phyloP scores from a whole-genome alignment of 75 land plant species.

The Pinus albicaulis region DNA sequence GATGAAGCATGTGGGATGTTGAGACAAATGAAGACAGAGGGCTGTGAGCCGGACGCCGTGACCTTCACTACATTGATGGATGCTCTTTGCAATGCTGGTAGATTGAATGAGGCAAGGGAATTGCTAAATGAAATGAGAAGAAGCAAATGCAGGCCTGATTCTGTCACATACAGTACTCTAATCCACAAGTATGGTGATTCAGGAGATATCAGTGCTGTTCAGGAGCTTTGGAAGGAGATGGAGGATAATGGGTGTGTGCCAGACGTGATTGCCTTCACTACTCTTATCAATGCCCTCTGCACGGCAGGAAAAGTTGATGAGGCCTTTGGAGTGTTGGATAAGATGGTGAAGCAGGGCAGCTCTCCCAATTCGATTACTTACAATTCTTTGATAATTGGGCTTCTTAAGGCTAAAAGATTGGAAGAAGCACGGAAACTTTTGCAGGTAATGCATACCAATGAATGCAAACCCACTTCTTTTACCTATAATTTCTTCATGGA shows the following conservation, averaged over 20 bases:
- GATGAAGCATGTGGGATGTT: constrained; percentile 56
- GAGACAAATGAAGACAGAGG: constrained; percentile 61
- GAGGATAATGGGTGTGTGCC: constrained; percentile 53
- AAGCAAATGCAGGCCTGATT: constrained; percentile 48
- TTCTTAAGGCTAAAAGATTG: constrained; percentile 39
- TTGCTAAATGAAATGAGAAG: constrained; percentile 50
- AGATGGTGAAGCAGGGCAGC: constrained; percentile 42
- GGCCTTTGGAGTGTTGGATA: constrained; percentile 36
- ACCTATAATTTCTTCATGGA: constrained; percentile 63
- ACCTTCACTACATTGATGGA: constrained; percentile 78
- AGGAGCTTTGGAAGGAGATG: constrained; percentile 61
- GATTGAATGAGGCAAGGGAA: constrained; percentile 41
- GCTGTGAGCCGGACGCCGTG: constrained; percentile 73
- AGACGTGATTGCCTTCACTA: constrained; percentile 71
- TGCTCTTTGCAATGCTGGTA: constrained; percentile 63
- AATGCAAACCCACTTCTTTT: constrained; percentile 35
- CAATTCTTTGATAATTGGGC: constrained; percentile 66
- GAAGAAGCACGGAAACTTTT: constrained; percentile 48
- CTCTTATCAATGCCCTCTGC: constrained; percentile 63
- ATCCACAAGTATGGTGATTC: constrained; percentile 61
- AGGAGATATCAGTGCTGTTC: constrained; percentile 34
- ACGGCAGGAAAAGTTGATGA: constrained; percentile 52
- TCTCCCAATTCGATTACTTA: constrained; percentile 64
- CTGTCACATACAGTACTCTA: constrained; percentile 67
- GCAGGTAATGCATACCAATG: constrained; percentile 32